Base-by-base conservation (phyloP, 2,329 filamentous ascomycete genomes). In the Arthrobotrys entomopaga region DNA sequence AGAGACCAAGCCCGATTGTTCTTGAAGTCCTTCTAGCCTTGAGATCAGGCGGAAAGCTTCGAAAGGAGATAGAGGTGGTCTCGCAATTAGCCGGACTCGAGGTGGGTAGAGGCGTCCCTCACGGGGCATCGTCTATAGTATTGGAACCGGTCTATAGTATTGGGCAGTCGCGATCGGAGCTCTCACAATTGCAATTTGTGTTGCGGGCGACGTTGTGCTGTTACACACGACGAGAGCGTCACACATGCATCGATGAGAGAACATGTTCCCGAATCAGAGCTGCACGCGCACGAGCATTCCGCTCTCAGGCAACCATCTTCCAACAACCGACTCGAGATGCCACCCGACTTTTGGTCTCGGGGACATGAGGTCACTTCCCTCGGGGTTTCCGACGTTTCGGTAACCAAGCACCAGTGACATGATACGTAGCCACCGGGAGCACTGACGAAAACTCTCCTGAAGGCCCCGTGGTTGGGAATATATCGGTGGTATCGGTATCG, bases 131-230 rank as follows among this genome's bases (percentile, higher is more conserved):
- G n/a, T n/a, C n/a, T n/a, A n/a, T n/a, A n/a, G n/a, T n/a, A n/a
- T n/a, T n/a, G n/a, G n/a, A n/a, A n/a, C n/a, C n/a, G n/a, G n/a
- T n/a, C n/a, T n/a, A n/a, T n/a, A n/a, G n/a, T n/a, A n/a, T n/a
- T n/a, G n/a, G n/a, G n/a, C n/a, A n/a, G n/a, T n/a, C n/a, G n/a
- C n/a, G n/a, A n/a, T n/a, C 13, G 10, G 42, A 16, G 10, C 48
- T 16, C 20, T 50, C 13, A 5, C 3, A 20, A 26, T 54, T 22
- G n/a, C 3, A 20, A 26, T 54, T 38, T 29, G 24, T n/a, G 65
- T 69, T 60, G 56, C 49, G 53, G 50, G 26, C 38, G 43, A 53
- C 52, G 56, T 59, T 56, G 58, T 49, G 54, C 59, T 53, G 65
- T 69, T 69, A 69, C 65, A 69, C 65, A 16, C 48, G 26, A 16